phyloP scores from a whole-genome alignment of 2,329 filamentous ascomycete species.

The Trichoderma asperellum region DNA sequence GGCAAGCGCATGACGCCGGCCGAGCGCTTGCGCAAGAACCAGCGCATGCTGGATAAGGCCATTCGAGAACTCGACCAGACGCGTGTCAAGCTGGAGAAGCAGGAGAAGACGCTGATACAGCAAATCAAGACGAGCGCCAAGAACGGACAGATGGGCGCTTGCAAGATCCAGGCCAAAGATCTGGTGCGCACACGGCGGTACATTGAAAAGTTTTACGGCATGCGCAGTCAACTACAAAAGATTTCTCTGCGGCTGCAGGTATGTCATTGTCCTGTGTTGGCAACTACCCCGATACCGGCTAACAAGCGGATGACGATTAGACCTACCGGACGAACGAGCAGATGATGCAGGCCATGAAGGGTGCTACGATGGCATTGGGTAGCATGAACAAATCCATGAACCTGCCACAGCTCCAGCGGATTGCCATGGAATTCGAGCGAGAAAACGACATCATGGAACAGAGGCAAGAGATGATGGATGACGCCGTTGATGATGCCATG shows the following conservation, averaged over 20 bases:
- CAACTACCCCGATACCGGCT: constrained; percentile 20
- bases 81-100: constrained; percentile 93
- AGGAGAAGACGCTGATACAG: constrained; percentile 93
- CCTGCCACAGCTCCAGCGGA: constrained; percentile 88
- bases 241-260: constrained; percentile 95
- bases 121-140: constrained; percentile 99
- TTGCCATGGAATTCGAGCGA: constrained; percentile 98
- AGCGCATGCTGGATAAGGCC: constrained; percentile 94
- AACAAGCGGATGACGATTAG: constrained; percentile 49
- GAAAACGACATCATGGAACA: constrained; percentile 99
- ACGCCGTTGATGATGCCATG: constrained; percentile 95
- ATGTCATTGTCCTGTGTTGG: constrained; percentile 29
- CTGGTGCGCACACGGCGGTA: constrained; percentile 90
- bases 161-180: constrained; percentile 98
- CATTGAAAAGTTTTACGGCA: constrained; percentile 97
- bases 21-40: constrained; percentile 88
- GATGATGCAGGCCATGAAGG: constrained; percentile 99
- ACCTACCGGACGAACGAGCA: constrained; percentile 98
- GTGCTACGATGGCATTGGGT: constrained; percentile 86
- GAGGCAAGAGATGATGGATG: constrained; percentile 99
- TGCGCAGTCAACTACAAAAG: constrained; percentile 95
- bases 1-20: constrained; percentile 98
- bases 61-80: constrained; percentile 95
- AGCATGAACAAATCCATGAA: constrained; percentile 99
- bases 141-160: constrained; percentile 96